A percentile compares a stretch with the other conserved stretches of the same genome.
These are phyloP conservation scores for Afroboletus lepidellus DNA, from an alignment of 1,284 basidiomycete genomes.

Conservation along the genomic window DNA sequence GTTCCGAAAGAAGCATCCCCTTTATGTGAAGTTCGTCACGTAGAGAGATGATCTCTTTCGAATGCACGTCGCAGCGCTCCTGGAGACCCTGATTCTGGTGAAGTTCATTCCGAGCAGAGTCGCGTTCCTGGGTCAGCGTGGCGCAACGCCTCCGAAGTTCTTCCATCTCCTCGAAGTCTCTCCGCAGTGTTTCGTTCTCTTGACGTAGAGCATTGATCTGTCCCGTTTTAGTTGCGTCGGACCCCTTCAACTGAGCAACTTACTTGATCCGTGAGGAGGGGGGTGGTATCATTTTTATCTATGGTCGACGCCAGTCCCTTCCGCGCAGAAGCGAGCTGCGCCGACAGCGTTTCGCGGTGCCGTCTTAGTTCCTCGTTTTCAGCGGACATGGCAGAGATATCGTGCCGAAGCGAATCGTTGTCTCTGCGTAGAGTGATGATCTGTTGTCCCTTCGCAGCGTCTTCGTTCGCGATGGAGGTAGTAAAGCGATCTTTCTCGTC, in stretches of 20 bases:
- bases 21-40: constrained; percentile 3
- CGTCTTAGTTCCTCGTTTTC: constrained; percentile 1
- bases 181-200: constrained; percentile 1
- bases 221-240: not conserved
- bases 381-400: not conserved
- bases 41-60: constrained; percentile 3
- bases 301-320: not conserved
- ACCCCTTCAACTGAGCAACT: not conserved
- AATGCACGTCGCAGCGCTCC: constrained; percentile 8
- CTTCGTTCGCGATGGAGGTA: constrained; percentile 2
- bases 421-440: not conserved
- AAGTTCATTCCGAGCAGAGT: not conserved
- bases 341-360: not conserved
- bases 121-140: constrained; percentile 1
- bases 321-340: not conserved
- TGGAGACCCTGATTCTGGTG: not conserved
- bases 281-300: constrained; percentile 3
- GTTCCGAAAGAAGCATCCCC: not conserved
- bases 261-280: constrained; percentile 1
- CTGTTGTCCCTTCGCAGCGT: not conserved
- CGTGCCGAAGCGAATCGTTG: not conserved
- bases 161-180: not conserved
- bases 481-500: constrained; percentile 4
- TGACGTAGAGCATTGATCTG: not conserved
- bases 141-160: constrained; percentile 5